phyloP scores from a whole-genome alignment of 73 alveolate genomes.

The Tetrahymena borealis region DNA sequence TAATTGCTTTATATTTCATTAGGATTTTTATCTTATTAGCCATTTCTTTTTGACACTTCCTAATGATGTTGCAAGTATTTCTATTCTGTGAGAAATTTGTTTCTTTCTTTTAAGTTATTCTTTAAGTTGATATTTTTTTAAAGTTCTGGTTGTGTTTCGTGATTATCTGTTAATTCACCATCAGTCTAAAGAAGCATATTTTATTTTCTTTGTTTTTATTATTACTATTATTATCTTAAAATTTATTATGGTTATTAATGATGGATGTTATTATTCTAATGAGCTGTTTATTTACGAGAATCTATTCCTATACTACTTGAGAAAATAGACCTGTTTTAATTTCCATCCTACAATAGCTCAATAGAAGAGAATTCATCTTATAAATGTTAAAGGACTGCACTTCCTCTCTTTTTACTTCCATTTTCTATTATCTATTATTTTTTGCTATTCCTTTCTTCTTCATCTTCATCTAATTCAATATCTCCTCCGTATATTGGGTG shows the following conservation, averaged over 20 bases:
- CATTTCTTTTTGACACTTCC: neutral
- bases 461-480: neutral
- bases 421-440: neutral
- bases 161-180: neutral
- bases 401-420: neutral
- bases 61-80: neutral
- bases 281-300: neutral
- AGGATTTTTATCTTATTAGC: neutral
- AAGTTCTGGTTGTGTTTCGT: neutral
- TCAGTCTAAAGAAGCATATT: neutral
- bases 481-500: neutral
- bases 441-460: neutral
- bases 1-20: neutral
- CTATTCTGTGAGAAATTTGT: neutral
- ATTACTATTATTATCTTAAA: neutral
- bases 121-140: no score
- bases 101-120: neutral
- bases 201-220: neutral
- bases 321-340: neutral
- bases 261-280: neutral
- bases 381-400: neutral
- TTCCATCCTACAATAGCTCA: neutral
- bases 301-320: neutral
- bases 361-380: neutral
- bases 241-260: neutral